Evolutionary conservation across 768 basidiomycete species (phyloP).

Genomic region (Polyporus arcularius): DNA sequence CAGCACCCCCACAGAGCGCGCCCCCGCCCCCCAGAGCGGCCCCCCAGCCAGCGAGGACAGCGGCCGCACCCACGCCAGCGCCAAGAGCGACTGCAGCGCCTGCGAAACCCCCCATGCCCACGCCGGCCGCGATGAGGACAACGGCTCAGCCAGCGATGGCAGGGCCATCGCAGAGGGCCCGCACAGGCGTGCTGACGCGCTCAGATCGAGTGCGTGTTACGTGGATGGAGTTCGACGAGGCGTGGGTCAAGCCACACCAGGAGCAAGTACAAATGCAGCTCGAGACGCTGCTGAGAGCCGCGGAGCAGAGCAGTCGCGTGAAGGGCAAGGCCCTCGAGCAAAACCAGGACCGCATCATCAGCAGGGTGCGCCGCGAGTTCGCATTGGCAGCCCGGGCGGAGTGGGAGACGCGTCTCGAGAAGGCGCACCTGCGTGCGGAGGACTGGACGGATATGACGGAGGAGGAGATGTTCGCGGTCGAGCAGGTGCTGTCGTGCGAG

Average conservation of each 20-base stretch:
- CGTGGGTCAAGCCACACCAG: slow-evolving; percentile 13
- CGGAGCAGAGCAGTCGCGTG: slow-evolving; percentile 9
- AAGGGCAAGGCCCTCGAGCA: slow-evolving; percentile 7
- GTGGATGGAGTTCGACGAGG: slow-evolving; percentile 13
- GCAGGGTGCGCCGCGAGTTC: slow-evolving; percentile 10
- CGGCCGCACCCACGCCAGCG: not conserved
- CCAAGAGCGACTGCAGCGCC: slow-evolving; percentile 4
- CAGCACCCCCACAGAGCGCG: slow-evolving; percentile 1
- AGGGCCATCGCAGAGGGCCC: slow-evolving; percentile 2
- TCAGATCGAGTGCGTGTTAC: slow-evolving; percentile 13
- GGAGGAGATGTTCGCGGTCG: slow-evolving; percentile 15
- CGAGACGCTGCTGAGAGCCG: slow-evolving; percentile 2
- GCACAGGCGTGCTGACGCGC: slow-evolving; percentile 2
- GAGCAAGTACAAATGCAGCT: slow-evolving; percentile 7
- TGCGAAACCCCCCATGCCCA: slow-evolving; percentile 10
- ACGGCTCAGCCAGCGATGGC: not conserved
- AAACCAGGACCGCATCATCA: slow-evolving; percentile 6
- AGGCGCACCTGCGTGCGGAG: slow-evolving; percentile 17
- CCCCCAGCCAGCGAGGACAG: slow-evolving; percentile 2
- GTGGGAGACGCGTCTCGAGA: slow-evolving; percentile 16
- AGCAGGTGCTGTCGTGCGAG: slow-evolving; percentile 14
- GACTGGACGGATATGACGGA: slow-evolving; percentile 20
- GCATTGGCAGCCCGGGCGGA: slow-evolving; percentile 13
- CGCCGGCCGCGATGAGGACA: not conserved
- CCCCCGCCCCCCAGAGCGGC: slow-evolving; percentile 4